These are phyloP conservation scores for Termitomyces sp. DNA, from an alignment of 768 basidiomycete genomes.

Conservation along the genomic window DNA sequence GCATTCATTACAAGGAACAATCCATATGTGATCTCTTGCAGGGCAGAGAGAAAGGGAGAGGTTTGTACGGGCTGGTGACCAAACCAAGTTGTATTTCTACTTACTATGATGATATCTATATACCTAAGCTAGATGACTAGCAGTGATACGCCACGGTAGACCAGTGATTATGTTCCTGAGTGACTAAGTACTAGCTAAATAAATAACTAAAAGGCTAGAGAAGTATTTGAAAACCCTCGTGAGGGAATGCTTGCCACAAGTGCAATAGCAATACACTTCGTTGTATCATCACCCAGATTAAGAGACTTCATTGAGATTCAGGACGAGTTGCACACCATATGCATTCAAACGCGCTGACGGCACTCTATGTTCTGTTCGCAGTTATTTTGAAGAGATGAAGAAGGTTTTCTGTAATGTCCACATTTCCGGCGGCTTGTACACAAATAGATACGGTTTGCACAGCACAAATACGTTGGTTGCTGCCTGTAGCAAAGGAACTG, in stretches of 20 bases:
- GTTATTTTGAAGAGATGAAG: background rate
- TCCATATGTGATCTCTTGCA: too few species aligned
- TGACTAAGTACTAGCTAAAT: too few species aligned
- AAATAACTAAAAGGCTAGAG: too few species aligned
- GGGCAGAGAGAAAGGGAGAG: background rate
- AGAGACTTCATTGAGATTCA: too few species aligned
- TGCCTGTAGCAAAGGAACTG: background rate
- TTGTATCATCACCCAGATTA: too few species aligned
- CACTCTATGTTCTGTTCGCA: background rate
- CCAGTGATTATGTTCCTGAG: too few species aligned
- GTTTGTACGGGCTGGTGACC: background rate
- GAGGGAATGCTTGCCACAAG: too few species aligned
- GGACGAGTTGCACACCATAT: background rate
- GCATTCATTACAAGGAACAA: too few species aligned
- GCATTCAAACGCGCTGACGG: background rate
- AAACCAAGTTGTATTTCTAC: background rate
- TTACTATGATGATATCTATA: background rate
- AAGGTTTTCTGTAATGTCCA: background rate
- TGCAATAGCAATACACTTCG: too few species aligned
- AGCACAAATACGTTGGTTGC: background rate
- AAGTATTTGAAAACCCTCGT: too few species aligned
- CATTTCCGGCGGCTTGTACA: background rate
- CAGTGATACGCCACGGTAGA: too few species aligned
- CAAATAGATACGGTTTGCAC: background rate
- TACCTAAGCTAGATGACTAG: too few species aligned